A percentile compares a stretch with the other conserved stretches of the same genome.
Conservation (phyloP, 306 rosid genomes). For the Abrus pulchellus region DNA sequence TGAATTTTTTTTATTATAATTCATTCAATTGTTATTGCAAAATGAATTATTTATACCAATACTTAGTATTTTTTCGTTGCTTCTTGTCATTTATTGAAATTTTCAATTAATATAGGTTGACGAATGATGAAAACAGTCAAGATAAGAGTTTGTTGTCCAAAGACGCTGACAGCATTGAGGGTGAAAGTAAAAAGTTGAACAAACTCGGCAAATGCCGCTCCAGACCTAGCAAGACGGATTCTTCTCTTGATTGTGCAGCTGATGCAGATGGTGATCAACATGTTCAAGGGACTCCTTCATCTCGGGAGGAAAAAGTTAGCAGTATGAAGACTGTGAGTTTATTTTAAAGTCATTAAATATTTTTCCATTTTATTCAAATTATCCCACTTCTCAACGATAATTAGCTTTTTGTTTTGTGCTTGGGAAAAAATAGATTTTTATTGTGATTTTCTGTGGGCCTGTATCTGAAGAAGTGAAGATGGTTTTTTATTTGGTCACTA, state of each 20-base stretch:
- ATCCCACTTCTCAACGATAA: conserved; percentile 23
- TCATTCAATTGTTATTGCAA: neutral
- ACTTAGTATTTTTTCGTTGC: conserved; percentile 8
- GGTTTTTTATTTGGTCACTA: neutral
- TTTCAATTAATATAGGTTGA: conserved; percentile 56
- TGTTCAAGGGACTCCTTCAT: conserved; percentile 79
- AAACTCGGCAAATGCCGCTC: conserved; percentile 77
- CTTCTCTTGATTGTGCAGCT: conserved; percentile 73
- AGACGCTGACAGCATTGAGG: conserved; percentile 66
- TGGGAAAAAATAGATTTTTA: too few species aligned
- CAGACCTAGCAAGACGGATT: conserved; percentile 75
- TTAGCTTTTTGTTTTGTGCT: neutral
- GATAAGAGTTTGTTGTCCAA: conserved; percentile 65
- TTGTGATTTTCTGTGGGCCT: neutral
- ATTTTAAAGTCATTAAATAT: conserved; percentile 8
- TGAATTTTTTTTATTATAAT: conserved; percentile 2
- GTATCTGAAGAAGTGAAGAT: conserved; percentile 10
- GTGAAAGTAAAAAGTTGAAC: conserved; percentile 72
- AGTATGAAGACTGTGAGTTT: conserved; percentile 93
- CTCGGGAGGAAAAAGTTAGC: conserved; percentile 98
- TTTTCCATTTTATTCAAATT: conserved; percentile 3
- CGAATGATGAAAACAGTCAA: conserved; percentile 69
- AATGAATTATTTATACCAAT: neutral
- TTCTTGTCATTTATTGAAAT: conserved; percentile 20
- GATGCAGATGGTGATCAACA: conserved; percentile 87